phyloP scores from a whole-genome alignment of 108 stramenopile species.

The Stephanodiscus triporus region DNA sequence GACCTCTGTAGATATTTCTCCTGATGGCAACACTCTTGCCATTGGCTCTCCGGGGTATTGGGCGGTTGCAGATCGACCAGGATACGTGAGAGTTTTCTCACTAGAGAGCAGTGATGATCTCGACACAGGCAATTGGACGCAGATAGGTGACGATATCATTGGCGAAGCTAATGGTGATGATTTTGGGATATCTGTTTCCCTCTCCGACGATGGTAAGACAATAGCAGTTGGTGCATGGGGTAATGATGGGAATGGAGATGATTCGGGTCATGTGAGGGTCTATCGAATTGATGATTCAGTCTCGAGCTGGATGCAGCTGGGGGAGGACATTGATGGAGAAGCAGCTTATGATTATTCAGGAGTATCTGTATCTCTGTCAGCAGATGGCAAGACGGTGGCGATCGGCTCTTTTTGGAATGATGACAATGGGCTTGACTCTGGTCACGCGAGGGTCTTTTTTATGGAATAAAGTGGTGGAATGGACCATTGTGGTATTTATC shows the following conservation, averaged over 20 bases:
- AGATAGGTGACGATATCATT: slow-evolving; percentile 21
- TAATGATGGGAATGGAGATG: not conserved
- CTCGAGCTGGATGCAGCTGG: not conserved
- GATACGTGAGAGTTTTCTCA: slow-evolving; percentile 5
- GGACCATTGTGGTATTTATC: too few species aligned
- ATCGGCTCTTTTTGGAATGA: not conserved
- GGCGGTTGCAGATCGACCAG: not conserved
- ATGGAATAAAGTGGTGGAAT: too few species aligned
- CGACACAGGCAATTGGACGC: not conserved
- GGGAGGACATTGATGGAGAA: slow-evolving; percentile 7
- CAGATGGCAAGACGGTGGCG: slow-evolving; percentile 17
- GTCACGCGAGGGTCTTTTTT: not conserved
- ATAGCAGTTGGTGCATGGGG: not conserved
- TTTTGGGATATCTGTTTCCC: slow-evolving; percentile 16
- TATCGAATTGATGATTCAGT: not conserved
- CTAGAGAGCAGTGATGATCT: not conserved
- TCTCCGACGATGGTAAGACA: slow-evolving; percentile 28
- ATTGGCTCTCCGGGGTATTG: slow-evolving; percentile 3
- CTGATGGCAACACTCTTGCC: slow-evolving; percentile 10
- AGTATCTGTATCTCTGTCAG: slow-evolving; percentile 3
- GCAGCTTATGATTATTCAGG: slow-evolving; percentile 10
- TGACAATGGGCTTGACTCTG: not conserved
- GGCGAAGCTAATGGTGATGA: slow-evolving; percentile 6
- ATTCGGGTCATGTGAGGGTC: slow-evolving; percentile 8
- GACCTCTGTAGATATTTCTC: not conserved